Evolutionary conservation across 2,329 filamentous ascomycete genomes (phyloP).

Genomic region (Pseudogymnoascus sp.): DNA sequence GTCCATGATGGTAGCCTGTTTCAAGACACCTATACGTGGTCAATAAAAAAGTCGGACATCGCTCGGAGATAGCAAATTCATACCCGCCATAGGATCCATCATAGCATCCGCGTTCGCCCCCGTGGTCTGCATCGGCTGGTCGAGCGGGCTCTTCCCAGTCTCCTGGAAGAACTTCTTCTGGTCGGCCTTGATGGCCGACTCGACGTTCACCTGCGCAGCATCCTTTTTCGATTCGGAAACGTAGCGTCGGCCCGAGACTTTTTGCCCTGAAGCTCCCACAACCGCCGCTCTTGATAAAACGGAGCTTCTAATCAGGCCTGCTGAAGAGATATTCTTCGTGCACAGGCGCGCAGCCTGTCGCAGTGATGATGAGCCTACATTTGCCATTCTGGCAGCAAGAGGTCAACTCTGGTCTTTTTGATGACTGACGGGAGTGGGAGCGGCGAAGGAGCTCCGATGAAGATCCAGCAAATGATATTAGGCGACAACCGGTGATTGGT

Average conservation of each 20-base stretch:
- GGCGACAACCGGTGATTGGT: slow-evolving; percentile 10
- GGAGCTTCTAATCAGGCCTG: slow-evolving; percentile 22
- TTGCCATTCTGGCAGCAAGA: slow-evolving; percentile 20
- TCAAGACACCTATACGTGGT: slow-evolving; percentile 58
- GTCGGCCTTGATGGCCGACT: slow-evolving; percentile 78
- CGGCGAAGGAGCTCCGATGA: slow-evolving; percentile 11
- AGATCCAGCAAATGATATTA: slow-evolving; percentile 6
- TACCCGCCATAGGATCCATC: slow-evolving; percentile 73
- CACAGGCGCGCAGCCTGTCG: slow-evolving; percentile 29
- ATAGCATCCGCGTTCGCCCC: slow-evolving; percentile 43
- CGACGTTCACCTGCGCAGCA: slow-evolving; percentile 71
- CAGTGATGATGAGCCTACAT: slow-evolving; percentile 25
- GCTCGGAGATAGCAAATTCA: slow-evolving; percentile 12
- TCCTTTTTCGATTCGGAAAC: slow-evolving; percentile 77
- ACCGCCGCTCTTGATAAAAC: slow-evolving; percentile 18
- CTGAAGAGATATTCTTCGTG: slow-evolving; percentile 20
- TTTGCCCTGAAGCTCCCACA: slow-evolving; percentile 17
- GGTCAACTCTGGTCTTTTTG: slow-evolving; percentile 7
- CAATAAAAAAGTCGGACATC: slow-evolving; percentile 17
- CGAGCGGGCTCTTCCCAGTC: slow-evolving; percentile 26
- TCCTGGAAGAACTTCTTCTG: slow-evolving; percentile 68
- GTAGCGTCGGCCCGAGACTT: slow-evolving; percentile 52
- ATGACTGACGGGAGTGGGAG: not conserved
- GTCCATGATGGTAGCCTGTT: slow-evolving; percentile 88
- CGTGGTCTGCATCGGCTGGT: slow-evolving; percentile 22